phyloP scores from a whole-genome alignment of 495 filamentous ascomycete genomes.

The Penicillium pancosmium region DNA sequence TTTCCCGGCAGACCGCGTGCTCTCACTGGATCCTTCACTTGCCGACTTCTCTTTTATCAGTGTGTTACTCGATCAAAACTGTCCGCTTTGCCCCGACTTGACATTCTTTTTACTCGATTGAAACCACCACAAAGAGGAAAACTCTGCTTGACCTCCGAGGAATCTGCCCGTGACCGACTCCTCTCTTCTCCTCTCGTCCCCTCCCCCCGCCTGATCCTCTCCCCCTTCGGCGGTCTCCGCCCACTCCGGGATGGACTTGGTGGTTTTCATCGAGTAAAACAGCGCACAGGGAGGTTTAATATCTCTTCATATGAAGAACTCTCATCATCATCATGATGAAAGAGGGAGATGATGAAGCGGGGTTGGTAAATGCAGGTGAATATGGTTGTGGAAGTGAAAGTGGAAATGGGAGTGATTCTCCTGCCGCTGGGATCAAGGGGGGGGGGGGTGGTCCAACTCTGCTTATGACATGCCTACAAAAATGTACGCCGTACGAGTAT shows the following conservation, averaged over 20 bases:
- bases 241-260: neutral
- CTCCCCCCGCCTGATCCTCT: neutral
- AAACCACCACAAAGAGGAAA: constrained; percentile 7
- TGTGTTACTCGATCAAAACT: constrained; percentile 29
- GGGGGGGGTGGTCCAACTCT: no score
- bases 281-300: neutral
- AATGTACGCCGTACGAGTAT: neutral
- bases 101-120: constrained; percentile 27
- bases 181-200: neutral
- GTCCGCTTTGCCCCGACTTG: constrained; percentile 6
- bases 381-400: neutral
- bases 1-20: neutral
- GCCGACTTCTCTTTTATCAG: constrained; percentile 12
- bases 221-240: constrained; percentile 7
- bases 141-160: constrained; percentile 6
- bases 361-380: neutral
- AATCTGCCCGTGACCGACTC: constrained; percentile 8
- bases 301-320: neutral
- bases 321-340: neutral
- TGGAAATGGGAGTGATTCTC: neutral
- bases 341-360: neutral
- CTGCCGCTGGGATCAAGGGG: neutral
- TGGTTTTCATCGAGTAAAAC: constrained; percentile 16
- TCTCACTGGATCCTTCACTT: constrained; percentile 16
- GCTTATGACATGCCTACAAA: no score